Base-by-base conservation (phyloP, 768 basidiomycete genomes). In the Kwoniella europaea region DNA sequence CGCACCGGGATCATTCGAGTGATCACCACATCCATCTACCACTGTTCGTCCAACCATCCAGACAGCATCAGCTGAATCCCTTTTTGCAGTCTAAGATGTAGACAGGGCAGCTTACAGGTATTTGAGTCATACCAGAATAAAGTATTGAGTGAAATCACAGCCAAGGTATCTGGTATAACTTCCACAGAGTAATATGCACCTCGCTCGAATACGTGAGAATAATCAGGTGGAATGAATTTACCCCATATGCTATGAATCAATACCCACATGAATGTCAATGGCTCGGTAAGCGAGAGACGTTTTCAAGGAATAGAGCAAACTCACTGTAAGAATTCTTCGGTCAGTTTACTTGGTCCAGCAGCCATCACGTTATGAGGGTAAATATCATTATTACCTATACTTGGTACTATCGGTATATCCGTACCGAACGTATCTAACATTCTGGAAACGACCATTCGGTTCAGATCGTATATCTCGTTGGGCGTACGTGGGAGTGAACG, bases 41-140 rank as follows among this genome's bases (percentile, higher is more conserved):
- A 90, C 92, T 93, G 73, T 57, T n/a, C n/a, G n/a, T n/a, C n/a
- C n/a, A n/a, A n/a, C n/a, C n/a, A n/a, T n/a, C 5, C 50, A 18
- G 69, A 35, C 67, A 55, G 42, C 5, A 42, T 64, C 46, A 60
- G 56, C 27, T 64, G 12, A 13, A 53, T 27, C 22, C 42, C 4
- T 35, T 16, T 41, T 7, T 35, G 35, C 24, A 5, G 20, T 9
- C 3, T 29, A 1, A 4, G 10, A 62, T 4, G 44, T 18, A 6
- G 10, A 20, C 5, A 10, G 29, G 4, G 12, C 20, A 35, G 18
- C 86, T 68, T 64, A 91, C 92, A 90, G 85, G 92, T 91, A 83
- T 94, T 94, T 15, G 91, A 89, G 81, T 92, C 91, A 82, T 91
- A 95, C 85, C 92, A 94, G 84, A 92, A 95, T 85, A 95, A 88